Evolutionary conservation across 495 filamentous ascomycete species (phyloP), one percentile per base, ranked within the genome.

Genomic region (Annulohypoxylon bovei): DNA sequence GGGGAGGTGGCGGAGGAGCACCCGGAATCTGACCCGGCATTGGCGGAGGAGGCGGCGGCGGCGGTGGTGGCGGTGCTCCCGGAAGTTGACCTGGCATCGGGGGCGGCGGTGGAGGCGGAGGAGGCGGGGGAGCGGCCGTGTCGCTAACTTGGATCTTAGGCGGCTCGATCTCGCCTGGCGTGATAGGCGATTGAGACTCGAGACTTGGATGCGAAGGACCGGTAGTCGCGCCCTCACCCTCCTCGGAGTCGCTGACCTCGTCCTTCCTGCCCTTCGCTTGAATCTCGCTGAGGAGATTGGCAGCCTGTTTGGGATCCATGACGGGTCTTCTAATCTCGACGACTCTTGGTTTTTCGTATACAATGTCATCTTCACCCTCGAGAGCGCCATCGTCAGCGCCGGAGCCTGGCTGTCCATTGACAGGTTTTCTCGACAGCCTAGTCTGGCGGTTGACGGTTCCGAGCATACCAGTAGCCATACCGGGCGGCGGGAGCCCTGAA

Each of bases 261-360:
- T 89, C 89, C 67, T 81, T 87, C 66, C 88, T 89, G 75, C 95
- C 86, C 79, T 92, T 96, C 30, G 86, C 84, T 28, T 91, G 86
- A 71, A 98, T 91, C 77, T 98, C 95, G 66, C 86, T 89, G 14
- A 97, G 82, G 50, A 96, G 84, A 20, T 89, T 92, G 67, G 88
- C 88, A 20, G 90, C 88, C 74, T 94, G 90, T 71, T 87, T 85
- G 39, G 90, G 82, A 72, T 90, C 87, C 85, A 96, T 84, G 69
- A 91, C 90, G 8, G 92, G 93, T 49, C 91, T 87, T 73, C 86
- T 89, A 70, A 90, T 82, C 57, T 91, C 88, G 67, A 91, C 85
- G 49, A 92, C 70, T 54, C 89, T 85, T 25, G 91, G 88, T 75
- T 87, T 90, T 67, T 90, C 89, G 70, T 88, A 90, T 6, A 90